phyloP scores from a whole-genome alignment of 176 grass and related monocot genomes.

The Luzula sylvatica region DNA sequence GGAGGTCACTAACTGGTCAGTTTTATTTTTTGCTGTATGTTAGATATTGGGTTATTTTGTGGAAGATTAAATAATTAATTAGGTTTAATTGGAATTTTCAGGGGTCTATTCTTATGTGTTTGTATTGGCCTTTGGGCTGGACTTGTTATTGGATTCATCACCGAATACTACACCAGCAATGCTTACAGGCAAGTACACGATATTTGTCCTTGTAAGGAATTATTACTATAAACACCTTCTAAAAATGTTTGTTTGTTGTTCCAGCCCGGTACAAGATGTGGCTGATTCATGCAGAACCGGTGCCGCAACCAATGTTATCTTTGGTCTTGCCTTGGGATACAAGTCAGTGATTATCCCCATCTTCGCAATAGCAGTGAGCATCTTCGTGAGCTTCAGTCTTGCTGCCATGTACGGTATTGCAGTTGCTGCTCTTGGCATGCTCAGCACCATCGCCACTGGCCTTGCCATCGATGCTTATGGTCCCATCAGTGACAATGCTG shows the following conservation, averaged over 20 bases:
- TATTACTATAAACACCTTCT: too few relatives aligned
- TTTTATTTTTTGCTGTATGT: slow-evolving; percentile 7
- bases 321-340: slow-evolving; percentile 82
- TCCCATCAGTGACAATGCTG: slow-evolving; percentile 93
- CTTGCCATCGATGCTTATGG: slow-evolving; percentile 90
- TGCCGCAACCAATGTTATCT: slow-evolving; percentile 86
- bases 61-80: slow-evolving; percentile 10
- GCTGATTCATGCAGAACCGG: slow-evolving; percentile 89
- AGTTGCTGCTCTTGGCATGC: slow-evolving; percentile 87
- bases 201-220: neutral
- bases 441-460: slow-evolving; percentile 86
- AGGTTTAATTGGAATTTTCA: slow-evolving; percentile 17
- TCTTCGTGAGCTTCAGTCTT: slow-evolving; percentile 81
- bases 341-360: slow-evolving; percentile 89
- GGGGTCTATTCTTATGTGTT: slow-evolving; percentile 90
- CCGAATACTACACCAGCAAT: slow-evolving; percentile 86
- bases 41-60: slow-evolving; percentile 3
- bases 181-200: slow-evolving; percentile 44
- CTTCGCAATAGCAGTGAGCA: slow-evolving; percentile 83
- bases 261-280: slow-evolving; percentile 85
- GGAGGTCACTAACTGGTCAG: slow-evolving; percentile 71
- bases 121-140: slow-evolving; percentile 83
- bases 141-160: slow-evolving; percentile 79
- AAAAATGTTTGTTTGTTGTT: neutral
- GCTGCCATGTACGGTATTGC: slow-evolving; percentile 88